A percentile compares a stretch with the other conserved stretches of the same genome.
phyloP scores from a whole-genome alignment of 768 basidiomycete genomes.

The Galerina marginata region DNA sequence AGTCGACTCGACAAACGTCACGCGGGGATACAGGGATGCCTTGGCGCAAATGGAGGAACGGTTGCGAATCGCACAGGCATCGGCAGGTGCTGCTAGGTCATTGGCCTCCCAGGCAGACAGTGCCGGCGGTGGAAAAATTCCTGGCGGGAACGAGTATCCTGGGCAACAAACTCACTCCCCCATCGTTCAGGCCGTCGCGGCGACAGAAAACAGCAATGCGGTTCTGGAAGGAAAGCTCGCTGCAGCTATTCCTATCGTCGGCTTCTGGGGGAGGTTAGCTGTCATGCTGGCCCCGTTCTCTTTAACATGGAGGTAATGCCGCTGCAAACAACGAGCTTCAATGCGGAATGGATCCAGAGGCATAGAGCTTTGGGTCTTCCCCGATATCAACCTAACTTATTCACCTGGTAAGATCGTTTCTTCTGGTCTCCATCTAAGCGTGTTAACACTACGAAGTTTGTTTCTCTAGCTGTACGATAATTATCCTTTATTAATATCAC shows the following conservation, averaged over 20 bases:
- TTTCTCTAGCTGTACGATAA: no score
- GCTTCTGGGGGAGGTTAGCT: conserved; percentile 38
- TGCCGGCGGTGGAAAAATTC: not conserved
- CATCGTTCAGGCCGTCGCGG: conserved; percentile 26
- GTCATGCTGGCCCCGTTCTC: conserved; percentile 42
- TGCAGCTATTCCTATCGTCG: conserved; percentile 37
- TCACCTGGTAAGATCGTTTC: not conserved
- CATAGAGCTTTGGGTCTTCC: no score
- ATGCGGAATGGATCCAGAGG: no score
- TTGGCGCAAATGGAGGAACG: conserved; percentile 24
- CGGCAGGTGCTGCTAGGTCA: conserved; percentile 2
- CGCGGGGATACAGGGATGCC: conserved; percentile 19
- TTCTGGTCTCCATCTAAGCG: not conserved
- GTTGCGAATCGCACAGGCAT: conserved; percentile 18
- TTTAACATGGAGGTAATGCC: conserved; percentile 35
- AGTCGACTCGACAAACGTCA: conserved; percentile 21
- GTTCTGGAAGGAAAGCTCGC: conserved; percentile 39
- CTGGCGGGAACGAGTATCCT: conserved; percentile 4
- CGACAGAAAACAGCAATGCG: conserved; percentile 36
- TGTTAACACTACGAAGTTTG: not conserved
- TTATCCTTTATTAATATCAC: no score
- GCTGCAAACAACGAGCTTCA: not conserved
- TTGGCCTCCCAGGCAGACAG: not conserved
- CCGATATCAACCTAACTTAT: not conserved
- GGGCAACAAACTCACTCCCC: conserved; percentile 23